Evolutionary conservation across 257 asterid genomes (phyloP).

Genomic region (Solanum lycopersicoides): DNA sequence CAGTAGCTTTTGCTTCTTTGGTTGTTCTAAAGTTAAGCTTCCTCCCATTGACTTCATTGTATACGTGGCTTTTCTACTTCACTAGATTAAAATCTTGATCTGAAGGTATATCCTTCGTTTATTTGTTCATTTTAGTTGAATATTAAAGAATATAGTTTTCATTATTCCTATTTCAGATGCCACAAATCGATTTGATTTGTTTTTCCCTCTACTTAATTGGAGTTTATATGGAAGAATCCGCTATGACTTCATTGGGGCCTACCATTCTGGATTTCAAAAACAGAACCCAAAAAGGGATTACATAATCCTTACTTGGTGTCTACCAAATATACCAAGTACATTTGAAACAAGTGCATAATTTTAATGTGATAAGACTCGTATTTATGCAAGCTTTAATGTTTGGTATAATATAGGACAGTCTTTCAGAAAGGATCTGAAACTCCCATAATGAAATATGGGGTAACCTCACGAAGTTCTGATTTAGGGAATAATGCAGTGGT

Average conservation of each 20-base stretch:
- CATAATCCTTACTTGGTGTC: neutral
- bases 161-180: neutral
- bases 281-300: neutral
- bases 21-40: neutral
- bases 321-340: neutral
- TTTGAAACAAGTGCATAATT: neutral
- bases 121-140: neutral
- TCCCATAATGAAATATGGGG: neutral
- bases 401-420: neutral
- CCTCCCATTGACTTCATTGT: neutral
- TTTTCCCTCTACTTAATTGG: neutral
- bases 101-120: neutral
- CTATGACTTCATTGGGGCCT: neutral
- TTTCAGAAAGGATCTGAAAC: neutral
- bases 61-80: neutral
- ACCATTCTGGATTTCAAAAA: neutral
- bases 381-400: neutral
- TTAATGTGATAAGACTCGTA: neutral
- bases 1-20: neutral
- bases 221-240: neutral
- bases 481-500: neutral
- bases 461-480: neutral
- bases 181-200: neutral
- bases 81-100: neutral
- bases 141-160: neutral